These are phyloP conservation scores for Pisolithus marmoratus DNA, from an alignment of 768 basidiomycete genomes.

Conservation along the genomic window DNA sequence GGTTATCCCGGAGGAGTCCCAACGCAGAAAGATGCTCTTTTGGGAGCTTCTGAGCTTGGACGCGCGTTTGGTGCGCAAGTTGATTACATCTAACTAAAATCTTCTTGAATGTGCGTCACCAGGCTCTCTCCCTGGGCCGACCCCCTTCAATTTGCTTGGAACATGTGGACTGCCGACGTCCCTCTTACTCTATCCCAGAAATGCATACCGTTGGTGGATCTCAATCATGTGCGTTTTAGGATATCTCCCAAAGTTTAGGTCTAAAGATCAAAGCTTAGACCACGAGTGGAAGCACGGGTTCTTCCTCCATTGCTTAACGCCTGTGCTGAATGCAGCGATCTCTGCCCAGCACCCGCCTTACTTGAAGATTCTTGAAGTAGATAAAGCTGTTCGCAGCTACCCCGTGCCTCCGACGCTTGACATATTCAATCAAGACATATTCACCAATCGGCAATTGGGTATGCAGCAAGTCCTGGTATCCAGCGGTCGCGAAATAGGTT, in stretches of 20 bases:
- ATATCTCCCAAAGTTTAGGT: slow-evolving; percentile 1
- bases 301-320: slow-evolving; percentile 56
- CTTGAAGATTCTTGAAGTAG: slow-evolving; percentile 45
- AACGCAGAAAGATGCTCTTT: slow-evolving; percentile 62
- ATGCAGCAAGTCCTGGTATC: slow-evolving; percentile 62
- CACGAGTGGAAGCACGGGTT: slow-evolving; percentile 70
- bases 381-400: slow-evolving; percentile 52
- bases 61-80: slow-evolving; percentile 50
- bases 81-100: slow-evolving; percentile 6
- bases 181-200: slow-evolving; percentile 26
- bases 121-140: slow-evolving; percentile 68
- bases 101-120: slow-evolving; percentile 3
- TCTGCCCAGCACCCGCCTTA: slow-evolving; percentile 50
- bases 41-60: slow-evolving; percentile 75
- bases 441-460: slow-evolving; percentile 44
- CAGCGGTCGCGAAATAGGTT: slow-evolving; percentile 61
- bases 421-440: slow-evolving; percentile 32
- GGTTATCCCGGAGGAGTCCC: slow-evolving; percentile 66
- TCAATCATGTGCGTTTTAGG: slow-evolving; percentile 23
- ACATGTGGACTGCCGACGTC: slow-evolving; percentile 57
- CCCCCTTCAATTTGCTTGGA: slow-evolving; percentile 62
- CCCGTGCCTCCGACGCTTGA: slow-evolving; percentile 45
- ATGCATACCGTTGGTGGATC: slow-evolving; percentile 25
- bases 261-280: slow-evolving; percentile 34
- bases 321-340: slow-evolving; percentile 54